Evolutionary conservation across 2,329 filamentous ascomycete genomes (phyloP).

Genomic region (Fusarium pseudonygamai): DNA sequence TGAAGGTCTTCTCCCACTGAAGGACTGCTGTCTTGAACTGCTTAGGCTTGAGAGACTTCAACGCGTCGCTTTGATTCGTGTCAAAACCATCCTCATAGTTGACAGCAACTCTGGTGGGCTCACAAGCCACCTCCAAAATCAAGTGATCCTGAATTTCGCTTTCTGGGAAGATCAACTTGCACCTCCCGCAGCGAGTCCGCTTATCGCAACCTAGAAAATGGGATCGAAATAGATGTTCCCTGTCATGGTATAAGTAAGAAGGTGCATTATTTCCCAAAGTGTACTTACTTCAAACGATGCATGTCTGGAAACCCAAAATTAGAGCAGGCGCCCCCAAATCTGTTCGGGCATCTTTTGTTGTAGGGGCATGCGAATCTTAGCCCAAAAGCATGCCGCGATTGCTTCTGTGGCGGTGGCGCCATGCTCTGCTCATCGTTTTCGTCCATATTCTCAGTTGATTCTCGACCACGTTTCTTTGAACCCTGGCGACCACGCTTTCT

Average conservation of each 20-base stretch:
- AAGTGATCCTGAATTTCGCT: background rate
- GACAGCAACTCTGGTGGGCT: background rate
- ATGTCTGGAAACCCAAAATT: background rate
- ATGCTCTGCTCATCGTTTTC: background rate
- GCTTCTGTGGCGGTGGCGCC: background rate
- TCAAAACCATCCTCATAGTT: background rate
- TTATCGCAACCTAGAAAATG: background rate
- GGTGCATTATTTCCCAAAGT: no score
- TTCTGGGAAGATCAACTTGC: background rate
- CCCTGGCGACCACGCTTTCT: no score
- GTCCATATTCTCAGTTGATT: background rate
- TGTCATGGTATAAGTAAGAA: background rate
- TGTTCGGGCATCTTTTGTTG: background rate
- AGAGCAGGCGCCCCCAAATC: background rate
- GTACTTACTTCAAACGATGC: background rate
- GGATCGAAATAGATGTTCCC: background rate
- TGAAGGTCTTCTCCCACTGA: background rate
- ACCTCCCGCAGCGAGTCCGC: background rate
- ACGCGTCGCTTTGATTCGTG: background rate
- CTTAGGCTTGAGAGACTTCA: background rate
- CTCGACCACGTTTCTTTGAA: background rate
- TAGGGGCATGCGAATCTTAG: background rate
- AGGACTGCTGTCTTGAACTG: background rate
- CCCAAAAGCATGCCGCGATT: background rate
- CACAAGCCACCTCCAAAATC: background rate